Evolutionary conservation across 257 asterid species (phyloP).

Genomic region (Scutellaria galericulata): DNA sequence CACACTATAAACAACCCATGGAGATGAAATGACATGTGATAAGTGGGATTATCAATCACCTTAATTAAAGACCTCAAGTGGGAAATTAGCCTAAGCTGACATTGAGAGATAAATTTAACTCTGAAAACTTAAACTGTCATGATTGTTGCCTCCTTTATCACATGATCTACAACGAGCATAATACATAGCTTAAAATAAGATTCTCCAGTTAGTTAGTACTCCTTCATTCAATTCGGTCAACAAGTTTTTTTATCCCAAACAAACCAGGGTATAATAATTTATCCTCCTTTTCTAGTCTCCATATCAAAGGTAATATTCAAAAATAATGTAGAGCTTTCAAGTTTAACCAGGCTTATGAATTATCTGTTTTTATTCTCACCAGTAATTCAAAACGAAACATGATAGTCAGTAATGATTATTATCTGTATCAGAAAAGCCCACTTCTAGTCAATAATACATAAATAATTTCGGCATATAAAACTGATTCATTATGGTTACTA

Average conservation of each 20-base stretch:
- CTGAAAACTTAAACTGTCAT: background rate
- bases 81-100: background rate
- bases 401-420: background rate
- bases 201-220: background rate
- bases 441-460: background rate
- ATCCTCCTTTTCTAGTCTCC: background rate
- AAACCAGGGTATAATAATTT: background rate
- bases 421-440: background rate
- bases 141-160: too few species aligned
- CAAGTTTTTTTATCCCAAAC: background rate
- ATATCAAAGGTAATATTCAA: background rate
- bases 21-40: background rate
- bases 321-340: background rate
- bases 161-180: too few species aligned
- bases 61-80: slow-evolving; percentile 7
- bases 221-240: background rate
- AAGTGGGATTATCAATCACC: slow-evolving; percentile 20
- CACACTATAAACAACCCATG: background rate
- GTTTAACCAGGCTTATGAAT: background rate
- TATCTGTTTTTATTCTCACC: background rate
- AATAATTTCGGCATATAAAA: background rate
- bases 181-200: background rate
- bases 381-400: slow-evolving; percentile 2
- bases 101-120: background rate
- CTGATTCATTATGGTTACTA: background rate